These are phyloP conservation scores for Escovopsis sp. DNA, from an alignment of 2,329 filamentous ascomycete genomes.

Conservation along the genomic window DNA sequence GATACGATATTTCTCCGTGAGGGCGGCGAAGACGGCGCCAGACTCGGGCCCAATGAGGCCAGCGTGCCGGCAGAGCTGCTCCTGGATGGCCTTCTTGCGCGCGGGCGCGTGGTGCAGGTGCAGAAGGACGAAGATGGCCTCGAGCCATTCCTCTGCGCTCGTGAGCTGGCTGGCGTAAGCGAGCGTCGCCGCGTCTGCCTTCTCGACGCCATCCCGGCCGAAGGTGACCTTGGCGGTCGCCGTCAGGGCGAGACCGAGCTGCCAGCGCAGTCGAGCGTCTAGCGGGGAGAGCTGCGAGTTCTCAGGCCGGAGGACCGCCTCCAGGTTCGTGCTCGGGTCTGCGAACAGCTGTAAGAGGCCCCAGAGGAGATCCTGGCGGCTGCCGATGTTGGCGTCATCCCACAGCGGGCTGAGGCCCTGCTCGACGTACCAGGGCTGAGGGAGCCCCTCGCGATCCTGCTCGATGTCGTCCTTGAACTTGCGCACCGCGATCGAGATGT, in stretches of 20 bases:
- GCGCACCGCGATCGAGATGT: slow-evolving; percentile 55
- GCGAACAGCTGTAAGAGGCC: slow-evolving; percentile 72
- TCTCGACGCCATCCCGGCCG: slow-evolving; percentile 36
- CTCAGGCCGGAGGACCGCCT: slow-evolving; percentile 59
- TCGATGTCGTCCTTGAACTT: slow-evolving; percentile 60
- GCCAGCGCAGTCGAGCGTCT: slow-evolving; percentile 67
- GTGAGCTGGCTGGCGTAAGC: slow-evolving; percentile 51
- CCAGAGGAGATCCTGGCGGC: slow-evolving; percentile 69
- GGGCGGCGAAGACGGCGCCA: slow-evolving; percentile 38
- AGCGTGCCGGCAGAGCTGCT: slow-evolving; percentile 60
- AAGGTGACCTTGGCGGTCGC: slow-evolving; percentile 36
- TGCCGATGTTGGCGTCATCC: slow-evolving; percentile 40
- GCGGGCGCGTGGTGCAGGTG: slow-evolving; percentile 51
- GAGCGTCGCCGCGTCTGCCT: slow-evolving; percentile 49
- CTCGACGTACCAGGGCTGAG: slow-evolving; percentile 56
- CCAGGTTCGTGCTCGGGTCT: slow-evolving; percentile 39
- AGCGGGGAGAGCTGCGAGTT: slow-evolving; percentile 62
- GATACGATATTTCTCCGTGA: slow-evolving; percentile 52
- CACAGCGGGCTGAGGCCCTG: slow-evolving; percentile 42
- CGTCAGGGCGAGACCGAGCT: slow-evolving; percentile 56
- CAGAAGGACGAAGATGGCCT: slow-evolving; percentile 61
- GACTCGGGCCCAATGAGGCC: slow-evolving; percentile 45
- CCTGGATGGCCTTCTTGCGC: slow-evolving; percentile 52
- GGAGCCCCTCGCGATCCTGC: slow-evolving; percentile 54
- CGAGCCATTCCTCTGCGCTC: slow-evolving; percentile 48